A percentile compares a stretch with the other conserved stretches of the same genome.
Conservation (phyloP, 345 rosid genomes). For the Sisymbrium altissimum region DNA sequence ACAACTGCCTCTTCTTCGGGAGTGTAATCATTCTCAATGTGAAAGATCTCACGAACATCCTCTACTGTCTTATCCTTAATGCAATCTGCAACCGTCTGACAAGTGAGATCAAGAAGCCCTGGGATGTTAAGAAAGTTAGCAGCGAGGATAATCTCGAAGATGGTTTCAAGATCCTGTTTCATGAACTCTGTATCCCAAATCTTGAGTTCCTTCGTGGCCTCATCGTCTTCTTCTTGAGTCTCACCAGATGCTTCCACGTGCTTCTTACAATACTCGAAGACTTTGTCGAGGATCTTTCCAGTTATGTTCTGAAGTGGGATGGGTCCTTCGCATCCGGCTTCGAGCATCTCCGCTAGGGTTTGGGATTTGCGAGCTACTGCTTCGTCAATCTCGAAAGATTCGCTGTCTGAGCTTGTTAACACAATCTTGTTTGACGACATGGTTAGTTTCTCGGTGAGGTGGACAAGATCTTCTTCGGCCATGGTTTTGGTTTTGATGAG, state of each 20-base stretch:
- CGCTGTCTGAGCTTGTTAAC: background rate
- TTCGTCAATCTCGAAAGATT: background rate
- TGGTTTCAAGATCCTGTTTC: constrained; percentile 44
- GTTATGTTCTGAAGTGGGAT: background rate
- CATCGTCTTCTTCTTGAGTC: constrained; percentile 28
- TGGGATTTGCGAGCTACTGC: background rate
- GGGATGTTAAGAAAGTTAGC: constrained; percentile 65
- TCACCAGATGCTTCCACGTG: constrained; percentile 42
- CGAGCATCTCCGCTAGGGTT: background rate
- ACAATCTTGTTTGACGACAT: background rate
- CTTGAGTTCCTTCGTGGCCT: constrained; percentile 27
- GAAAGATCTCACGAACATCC: constrained; percentile 51
- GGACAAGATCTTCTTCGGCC: background rate
- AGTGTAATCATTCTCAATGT: constrained; percentile 50
- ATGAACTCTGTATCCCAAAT: constrained; percentile 54
- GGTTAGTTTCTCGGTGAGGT: background rate
- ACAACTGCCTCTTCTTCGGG: constrained; percentile 55
- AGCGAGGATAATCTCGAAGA: constrained; percentile 51
- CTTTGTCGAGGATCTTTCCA: constrained; percentile 38
- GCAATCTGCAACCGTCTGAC: constrained; percentile 57
- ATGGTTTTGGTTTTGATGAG: too few relatives aligned
- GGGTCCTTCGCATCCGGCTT: background rate
- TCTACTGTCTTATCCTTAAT: constrained; percentile 54
- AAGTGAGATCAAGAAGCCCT: constrained; percentile 49
- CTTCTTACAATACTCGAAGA: constrained; percentile 59